Conservation (phyloP, 768 basidiomycete species). For the Mycena latifolia region DNA sequence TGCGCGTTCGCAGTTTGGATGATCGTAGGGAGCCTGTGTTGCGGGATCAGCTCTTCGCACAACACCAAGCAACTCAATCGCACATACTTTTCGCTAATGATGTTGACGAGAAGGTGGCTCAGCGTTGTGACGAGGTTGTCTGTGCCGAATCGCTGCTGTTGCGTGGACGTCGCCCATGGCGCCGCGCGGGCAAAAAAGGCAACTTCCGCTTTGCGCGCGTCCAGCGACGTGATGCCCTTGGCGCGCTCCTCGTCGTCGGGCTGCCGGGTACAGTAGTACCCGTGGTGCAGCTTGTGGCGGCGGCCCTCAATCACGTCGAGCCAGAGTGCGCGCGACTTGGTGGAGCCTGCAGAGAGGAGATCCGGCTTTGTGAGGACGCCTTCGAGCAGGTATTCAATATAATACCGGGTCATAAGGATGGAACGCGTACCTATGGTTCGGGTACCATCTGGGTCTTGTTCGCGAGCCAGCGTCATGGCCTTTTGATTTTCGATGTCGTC, state of each 20-base stretch:
- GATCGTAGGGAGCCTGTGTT: constrained; percentile 22
- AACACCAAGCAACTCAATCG: not conserved
- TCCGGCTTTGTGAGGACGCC: constrained; percentile 68
- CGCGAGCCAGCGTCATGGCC: constrained; percentile 59
- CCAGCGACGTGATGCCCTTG: constrained; percentile 40
- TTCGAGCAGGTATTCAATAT: too few relatives aligned
- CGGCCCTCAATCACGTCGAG: constrained; percentile 56
- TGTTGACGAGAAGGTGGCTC: constrained; percentile 47
- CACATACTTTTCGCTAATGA: constrained; percentile 41
- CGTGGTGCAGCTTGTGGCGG: constrained; percentile 50
- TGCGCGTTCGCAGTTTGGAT: constrained; percentile 35
- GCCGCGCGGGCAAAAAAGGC: constrained; percentile 47
- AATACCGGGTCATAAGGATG: too few relatives aligned
- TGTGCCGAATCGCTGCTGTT: constrained; percentile 50
- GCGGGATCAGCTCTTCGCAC: too few relatives aligned
- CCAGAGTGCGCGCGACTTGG: constrained; percentile 53
- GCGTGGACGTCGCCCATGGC: constrained; percentile 49
- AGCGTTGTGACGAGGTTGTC: constrained; percentile 48
- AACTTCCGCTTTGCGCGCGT: constrained; percentile 48
- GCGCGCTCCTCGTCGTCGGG: constrained; percentile 52
- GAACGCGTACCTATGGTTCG: constrained; percentile 60
- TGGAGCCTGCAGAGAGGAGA: constrained; percentile 52
- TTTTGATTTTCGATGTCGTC: constrained; percentile 73
- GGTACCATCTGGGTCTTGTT: constrained; percentile 57
- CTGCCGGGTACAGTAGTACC: constrained; percentile 60